Percentiles rank a stretch among this genome's conserved stretches.
Evolutionary conservation across 306 rosid species (phyloP).

Genomic region (Quercus robur): DNA sequence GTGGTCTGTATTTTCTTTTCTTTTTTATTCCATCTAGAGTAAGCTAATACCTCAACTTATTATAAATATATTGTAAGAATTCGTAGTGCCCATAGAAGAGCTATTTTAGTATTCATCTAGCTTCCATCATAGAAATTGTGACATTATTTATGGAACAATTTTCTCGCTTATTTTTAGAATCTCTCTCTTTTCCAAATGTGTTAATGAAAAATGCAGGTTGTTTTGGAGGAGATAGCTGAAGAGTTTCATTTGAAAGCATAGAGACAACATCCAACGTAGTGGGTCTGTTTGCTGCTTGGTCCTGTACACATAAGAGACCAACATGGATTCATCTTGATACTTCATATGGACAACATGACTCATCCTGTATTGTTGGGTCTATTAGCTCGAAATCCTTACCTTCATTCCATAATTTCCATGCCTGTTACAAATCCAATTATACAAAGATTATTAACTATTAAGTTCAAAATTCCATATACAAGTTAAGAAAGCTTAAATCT

Average conservation of each 20-base stretch:
- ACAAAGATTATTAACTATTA: not conserved
- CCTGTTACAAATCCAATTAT: not conserved
- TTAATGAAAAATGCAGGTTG: not conserved
- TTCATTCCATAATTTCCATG: constrained; percentile 16
- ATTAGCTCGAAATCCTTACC: not conserved
- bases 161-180: not conserved
- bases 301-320: too few relatives aligned
- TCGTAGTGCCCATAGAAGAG: too few relatives aligned
- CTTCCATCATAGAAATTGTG: constrained; percentile 12
- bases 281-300: too few relatives aligned
- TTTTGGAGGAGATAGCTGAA: not conserved
- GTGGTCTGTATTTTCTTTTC: too few relatives aligned
- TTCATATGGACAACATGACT: not conserved
- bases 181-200: too few relatives aligned
- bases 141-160: constrained; percentile 2
- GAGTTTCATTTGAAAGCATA: too few relatives aligned
- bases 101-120: not conserved
- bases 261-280: too few relatives aligned
- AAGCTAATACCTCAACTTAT: too few relatives aligned
- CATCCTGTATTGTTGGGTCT: not conserved
- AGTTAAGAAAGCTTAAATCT: too few relatives aligned
- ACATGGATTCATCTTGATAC: not conserved
- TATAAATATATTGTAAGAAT: too few relatives aligned
- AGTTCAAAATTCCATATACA: not conserved
- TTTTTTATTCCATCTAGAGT: too few relatives aligned